Percentiles rank a stretch among this genome's conserved stretches.
phyloP scores from a whole-genome alignment of 495 filamentous ascomycete species.

The Thermothielavioides terrestris region DNA sequence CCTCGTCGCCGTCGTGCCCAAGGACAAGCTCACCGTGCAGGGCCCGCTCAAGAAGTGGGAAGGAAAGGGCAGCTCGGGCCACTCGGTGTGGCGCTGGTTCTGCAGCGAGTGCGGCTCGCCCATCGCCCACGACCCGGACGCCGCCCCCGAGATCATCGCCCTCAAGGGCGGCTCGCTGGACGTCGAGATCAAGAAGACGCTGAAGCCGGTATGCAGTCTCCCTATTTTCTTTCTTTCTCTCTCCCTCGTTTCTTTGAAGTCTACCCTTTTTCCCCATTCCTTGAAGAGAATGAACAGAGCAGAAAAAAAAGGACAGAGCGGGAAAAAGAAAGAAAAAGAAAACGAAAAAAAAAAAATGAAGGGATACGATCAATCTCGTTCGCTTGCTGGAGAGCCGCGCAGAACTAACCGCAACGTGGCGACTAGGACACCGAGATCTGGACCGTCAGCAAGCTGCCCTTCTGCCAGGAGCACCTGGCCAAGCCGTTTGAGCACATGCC shows the following conservation, averaged over 20 bases:
- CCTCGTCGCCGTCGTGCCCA: conserved; percentile 56
- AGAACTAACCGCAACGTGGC: no score
- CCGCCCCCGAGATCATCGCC: conserved; percentile 58
- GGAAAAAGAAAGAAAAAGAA: neutral
- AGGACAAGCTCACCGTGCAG: conserved; percentile 50
- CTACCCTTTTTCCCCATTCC: no score
- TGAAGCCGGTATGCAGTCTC: conserved; percentile 58
- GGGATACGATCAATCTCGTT: no score
- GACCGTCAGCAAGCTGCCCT: conserved; percentile 58
- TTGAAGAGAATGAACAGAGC: no score
- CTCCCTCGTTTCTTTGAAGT: neutral
- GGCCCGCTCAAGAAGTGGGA: conserved; percentile 56
- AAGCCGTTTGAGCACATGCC: conserved; percentile 57
- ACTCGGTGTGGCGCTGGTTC: conserved; percentile 56
- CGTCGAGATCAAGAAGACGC: conserved; percentile 53
- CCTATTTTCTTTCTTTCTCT: neutral
- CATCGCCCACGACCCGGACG: conserved; percentile 61
- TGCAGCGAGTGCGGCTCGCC: conserved; percentile 61
- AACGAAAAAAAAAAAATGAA: no score
- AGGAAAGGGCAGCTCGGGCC: conserved; percentile 46
- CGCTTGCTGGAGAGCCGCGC: no score
- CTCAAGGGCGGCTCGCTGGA: conserved; percentile 58
- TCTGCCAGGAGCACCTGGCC: conserved; percentile 55
- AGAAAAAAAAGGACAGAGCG: no score
- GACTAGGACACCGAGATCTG: conserved; percentile 60